phyloP scores from a whole-genome alignment of 2,329 filamentous ascomycete species.

The Fonsecaea erecta region DNA sequence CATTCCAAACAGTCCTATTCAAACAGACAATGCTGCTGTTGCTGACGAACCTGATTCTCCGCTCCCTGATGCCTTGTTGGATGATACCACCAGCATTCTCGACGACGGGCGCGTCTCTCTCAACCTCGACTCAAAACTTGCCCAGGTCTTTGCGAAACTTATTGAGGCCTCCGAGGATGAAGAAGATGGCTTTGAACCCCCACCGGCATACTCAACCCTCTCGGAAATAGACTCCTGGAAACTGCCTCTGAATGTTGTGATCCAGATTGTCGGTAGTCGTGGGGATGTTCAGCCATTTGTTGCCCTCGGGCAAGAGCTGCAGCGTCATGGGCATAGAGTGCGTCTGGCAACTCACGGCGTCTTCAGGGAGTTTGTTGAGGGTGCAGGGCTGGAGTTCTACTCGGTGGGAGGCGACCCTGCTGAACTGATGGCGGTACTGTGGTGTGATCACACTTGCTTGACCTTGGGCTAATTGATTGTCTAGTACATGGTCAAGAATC shows the following conservation, averaged over 20 bases:
- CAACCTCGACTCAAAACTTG: conserved; percentile 34
- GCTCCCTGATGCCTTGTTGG: conserved; percentile 7
- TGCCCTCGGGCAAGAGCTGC: conserved; percentile 58
- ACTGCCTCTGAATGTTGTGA: conserved; percentile 56
- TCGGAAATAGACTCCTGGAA: conserved; percentile 15
- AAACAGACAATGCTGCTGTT: background rate
- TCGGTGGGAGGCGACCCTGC: conserved; percentile 62
- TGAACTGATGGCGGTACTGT: conserved; percentile 51
- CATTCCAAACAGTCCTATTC: background rate
- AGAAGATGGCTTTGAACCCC: conserved; percentile 25
- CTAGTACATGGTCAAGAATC: conserved; percentile 56
- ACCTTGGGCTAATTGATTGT: background rate
- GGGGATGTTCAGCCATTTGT: conserved; percentile 66
- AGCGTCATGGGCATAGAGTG: conserved; percentile 59
- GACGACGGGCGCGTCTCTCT: conserved; percentile 38
- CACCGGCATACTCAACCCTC: conserved; percentile 32
- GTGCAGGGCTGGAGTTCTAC: conserved; percentile 62
- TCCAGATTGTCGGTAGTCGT: conserved; percentile 59
- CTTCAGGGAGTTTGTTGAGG: conserved; percentile 60
- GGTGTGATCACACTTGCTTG: background rate
- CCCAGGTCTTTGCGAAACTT: conserved; percentile 28
- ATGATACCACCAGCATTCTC: conserved; percentile 17
- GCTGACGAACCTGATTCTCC: conserved; percentile 16
- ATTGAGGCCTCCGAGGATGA: conserved; percentile 24
- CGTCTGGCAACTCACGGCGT: conserved; percentile 61